Conservation (phyloP, 257 asterid genomes). For the Petunia secreta region DNA sequence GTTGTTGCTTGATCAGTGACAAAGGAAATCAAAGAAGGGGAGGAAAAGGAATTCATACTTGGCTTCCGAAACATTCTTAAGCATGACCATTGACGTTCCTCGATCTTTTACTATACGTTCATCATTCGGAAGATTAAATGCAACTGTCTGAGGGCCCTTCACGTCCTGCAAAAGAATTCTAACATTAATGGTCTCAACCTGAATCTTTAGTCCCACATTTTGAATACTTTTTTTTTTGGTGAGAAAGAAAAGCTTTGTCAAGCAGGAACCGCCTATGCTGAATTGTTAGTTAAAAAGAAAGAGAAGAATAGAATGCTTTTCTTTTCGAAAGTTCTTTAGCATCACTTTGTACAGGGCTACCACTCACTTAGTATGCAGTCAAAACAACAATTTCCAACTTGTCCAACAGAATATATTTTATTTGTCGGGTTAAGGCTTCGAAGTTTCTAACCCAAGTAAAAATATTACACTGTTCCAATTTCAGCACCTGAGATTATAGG, state of each 20-base stretch:
- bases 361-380: background rate
- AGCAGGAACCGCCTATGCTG: slow-evolving; percentile 1
- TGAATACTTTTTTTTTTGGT: background rate
- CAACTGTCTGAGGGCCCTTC: slow-evolving; percentile 98
- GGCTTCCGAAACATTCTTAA: slow-evolving; percentile 96
- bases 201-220: background rate
- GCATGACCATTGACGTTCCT: slow-evolving; percentile 98
- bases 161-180: slow-evolving; percentile 66
- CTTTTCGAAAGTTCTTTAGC: background rate
- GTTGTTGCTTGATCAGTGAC: slow-evolving; percentile 4
- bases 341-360: background rate
- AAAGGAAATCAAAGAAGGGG: background rate
- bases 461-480: slow-evolving; percentile 11
- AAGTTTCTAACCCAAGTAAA: slow-evolving; percentile 11
- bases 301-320: background rate
- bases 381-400: slow-evolving; percentile 3
- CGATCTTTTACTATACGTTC: slow-evolving; percentile 89
- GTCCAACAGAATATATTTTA: background rate
- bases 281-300: background rate
- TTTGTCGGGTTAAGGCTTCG: background rate
- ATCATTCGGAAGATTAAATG: slow-evolving; percentile 97
- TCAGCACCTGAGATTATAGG: slow-evolving; percentile 16
- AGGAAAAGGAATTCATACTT: slow-evolving; percentile 50
- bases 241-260: background rate
- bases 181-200: background rate